A percentile compares a stretch with the other conserved stretches of the same genome.
These are phyloP conservation scores for Lasiosphaeriaceae sp. DNA, from an alignment of 495 filamentous ascomycete species.

Conservation along the genomic window DNA sequence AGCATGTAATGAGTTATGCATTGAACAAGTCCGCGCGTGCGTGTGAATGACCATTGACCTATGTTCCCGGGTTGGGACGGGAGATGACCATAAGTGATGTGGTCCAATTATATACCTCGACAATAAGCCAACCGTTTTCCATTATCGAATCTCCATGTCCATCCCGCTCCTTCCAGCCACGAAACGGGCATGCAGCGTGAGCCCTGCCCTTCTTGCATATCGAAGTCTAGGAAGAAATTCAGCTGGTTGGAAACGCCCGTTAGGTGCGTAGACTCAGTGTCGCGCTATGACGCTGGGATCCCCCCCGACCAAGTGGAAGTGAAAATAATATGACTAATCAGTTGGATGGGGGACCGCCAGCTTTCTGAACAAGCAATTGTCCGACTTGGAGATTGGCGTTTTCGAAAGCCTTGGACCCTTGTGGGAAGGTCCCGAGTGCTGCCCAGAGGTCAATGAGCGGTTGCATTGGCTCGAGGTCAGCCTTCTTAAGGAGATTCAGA, in stretches of 20 bases:
- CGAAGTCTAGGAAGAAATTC: too few relatives aligned
- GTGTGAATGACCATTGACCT: neutral
- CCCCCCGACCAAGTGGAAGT: too few relatives aligned
- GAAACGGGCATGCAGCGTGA: too few relatives aligned
- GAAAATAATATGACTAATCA: neutral
- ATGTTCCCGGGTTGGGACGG: neutral
- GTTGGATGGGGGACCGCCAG: constrained; percentile 26
- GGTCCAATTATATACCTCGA: neutral
- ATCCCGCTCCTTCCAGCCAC: too few relatives aligned
- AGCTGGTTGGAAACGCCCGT: too few relatives aligned
- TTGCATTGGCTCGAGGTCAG: constrained; percentile 92
- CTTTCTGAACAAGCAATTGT: constrained; percentile 42
- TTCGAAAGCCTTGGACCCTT: constrained; percentile 58
- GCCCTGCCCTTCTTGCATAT: too few relatives aligned
- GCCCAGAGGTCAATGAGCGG: constrained; percentile 87
- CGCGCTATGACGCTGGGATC: too few relatives aligned
- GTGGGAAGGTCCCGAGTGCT: constrained; percentile 74
- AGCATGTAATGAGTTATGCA: neutral
- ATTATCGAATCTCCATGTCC: too few relatives aligned
- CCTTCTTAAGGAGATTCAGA: constrained; percentile 74
- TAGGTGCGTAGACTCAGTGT: too few relatives aligned
- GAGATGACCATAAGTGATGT: neutral
- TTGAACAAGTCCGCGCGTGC: neutral
- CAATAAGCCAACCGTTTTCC: neutral
- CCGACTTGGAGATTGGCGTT: constrained; percentile 48